A percentile compares a stretch with the other conserved stretches of the same genome.
These are phyloP conservation scores for Cladophialophora psammophila DNA, from an alignment of 2,329 filamentous ascomycete species.

Conservation along the genomic window DNA sequence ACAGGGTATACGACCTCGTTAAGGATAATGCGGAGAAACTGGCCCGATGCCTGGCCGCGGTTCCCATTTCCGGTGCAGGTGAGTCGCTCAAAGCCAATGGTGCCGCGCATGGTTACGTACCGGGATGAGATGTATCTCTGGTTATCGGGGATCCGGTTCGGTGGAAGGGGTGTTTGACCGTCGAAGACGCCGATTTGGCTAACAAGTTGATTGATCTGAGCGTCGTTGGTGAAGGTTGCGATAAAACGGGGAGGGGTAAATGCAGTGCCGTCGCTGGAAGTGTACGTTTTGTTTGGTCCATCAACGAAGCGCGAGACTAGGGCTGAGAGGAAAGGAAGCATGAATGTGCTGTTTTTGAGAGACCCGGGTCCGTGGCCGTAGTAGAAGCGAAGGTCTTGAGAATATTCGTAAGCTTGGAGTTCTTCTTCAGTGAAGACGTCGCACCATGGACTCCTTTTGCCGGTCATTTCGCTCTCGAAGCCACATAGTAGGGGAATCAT, in stretches of 20 bases:
- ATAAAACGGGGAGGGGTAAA: conserved; percentile 60
- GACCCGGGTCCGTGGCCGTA: conserved; percentile 68
- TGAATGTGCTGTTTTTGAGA: conserved; percentile 62
- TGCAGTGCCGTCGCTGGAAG: conserved; percentile 46
- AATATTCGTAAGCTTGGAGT: conserved; percentile 70
- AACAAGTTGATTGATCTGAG: conserved; percentile 68
- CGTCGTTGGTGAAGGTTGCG: conserved; percentile 70
- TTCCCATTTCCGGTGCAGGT: conserved; percentile 56
- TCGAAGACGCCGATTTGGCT: conserved; percentile 69
- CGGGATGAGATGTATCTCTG: conserved; percentile 62
- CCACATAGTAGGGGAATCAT: conserved; percentile 73
- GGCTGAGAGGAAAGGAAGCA: conserved; percentile 67
- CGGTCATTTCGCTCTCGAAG: conserved; percentile 72
- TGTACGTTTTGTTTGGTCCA: conserved; percentile 51
- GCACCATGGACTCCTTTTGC: conserved; percentile 68
- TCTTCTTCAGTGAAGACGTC: conserved; percentile 68
- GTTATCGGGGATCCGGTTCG: conserved; percentile 54
- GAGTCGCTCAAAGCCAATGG: conserved; percentile 69
- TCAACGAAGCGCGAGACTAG: conserved; percentile 61
- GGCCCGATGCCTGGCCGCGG: conserved; percentile 48
- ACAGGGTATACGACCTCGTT: conserved; percentile 69
- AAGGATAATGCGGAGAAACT: conserved; percentile 61
- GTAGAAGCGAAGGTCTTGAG: conserved; percentile 72
- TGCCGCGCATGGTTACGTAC: conserved; percentile 69
- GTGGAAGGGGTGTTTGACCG: conserved; percentile 58